phyloP scores from a whole-genome alignment of 1,284 basidiomycete species.

The Ceratobasidium sp. region DNA sequence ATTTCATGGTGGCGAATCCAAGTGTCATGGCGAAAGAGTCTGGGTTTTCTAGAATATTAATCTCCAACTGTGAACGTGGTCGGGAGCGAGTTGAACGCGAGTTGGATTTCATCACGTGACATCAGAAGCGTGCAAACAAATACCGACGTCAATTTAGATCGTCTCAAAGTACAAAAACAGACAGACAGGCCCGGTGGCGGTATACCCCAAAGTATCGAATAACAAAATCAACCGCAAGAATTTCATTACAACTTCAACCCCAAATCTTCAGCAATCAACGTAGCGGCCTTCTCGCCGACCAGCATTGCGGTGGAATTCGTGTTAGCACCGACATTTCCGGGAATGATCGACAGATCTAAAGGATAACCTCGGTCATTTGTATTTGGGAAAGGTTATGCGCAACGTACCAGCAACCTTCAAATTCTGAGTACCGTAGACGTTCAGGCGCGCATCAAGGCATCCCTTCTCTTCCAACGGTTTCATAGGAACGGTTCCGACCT shows the following conservation, averaged over 20 bases:
- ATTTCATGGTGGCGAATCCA: too few relatives aligned
- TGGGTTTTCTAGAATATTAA: too few relatives aligned
- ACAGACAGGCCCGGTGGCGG: too few relatives aligned
- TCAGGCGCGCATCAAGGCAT: slow-evolving; percentile 57
- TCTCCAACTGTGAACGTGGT: too few relatives aligned
- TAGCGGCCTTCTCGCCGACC: slow-evolving; percentile 31
- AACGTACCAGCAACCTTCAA: slow-evolving; percentile 50
- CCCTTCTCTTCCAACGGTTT: slow-evolving; percentile 58
- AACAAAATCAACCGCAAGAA: too few relatives aligned
- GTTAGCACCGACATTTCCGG: slow-evolving; percentile 19
- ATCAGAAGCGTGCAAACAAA: too few relatives aligned
- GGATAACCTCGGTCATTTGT: neutral
- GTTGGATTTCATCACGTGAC: too few relatives aligned
- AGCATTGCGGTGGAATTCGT: slow-evolving; percentile 25
- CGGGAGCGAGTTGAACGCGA: too few relatives aligned
- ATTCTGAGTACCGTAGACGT: slow-evolving; percentile 59
- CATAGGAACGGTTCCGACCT: slow-evolving; percentile 57
- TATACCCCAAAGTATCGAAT: too few relatives aligned
- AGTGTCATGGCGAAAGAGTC: too few relatives aligned
- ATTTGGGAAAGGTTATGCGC: neutral
- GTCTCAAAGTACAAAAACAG: too few relatives aligned
- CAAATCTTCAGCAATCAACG: slow-evolving; percentile 38
- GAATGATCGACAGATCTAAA: slow-evolving; percentile 2
- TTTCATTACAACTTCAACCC: neutral
- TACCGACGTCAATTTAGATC: too few relatives aligned